Evolutionary conservation across 1,139 yeast species (phyloP).

Genomic region (Taiozyma sp.): DNA sequence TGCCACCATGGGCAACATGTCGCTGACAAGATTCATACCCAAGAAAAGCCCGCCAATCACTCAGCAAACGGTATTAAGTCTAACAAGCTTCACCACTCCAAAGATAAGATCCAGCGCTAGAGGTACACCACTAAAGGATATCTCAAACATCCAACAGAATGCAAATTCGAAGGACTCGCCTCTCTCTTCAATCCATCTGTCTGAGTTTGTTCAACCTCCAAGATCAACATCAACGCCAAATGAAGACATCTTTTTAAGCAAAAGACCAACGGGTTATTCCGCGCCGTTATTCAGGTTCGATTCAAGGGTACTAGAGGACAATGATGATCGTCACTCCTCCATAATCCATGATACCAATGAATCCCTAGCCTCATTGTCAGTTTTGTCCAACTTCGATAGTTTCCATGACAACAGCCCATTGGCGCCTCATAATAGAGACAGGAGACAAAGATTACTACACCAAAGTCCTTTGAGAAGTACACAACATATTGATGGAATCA

Average conservation of each 20-base stretch:
- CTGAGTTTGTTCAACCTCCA: slow-evolving; percentile 32
- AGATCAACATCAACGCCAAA: slow-evolving; percentile 32
- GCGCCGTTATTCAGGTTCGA: slow-evolving; percentile 16
- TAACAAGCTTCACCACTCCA: background rate
- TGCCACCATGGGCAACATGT: background rate
- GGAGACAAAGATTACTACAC: background rate
- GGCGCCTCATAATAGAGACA: background rate
- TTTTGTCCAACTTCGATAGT: background rate
- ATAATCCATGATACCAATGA: background rate
- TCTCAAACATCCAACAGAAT: background rate
- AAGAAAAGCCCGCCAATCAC: background rate
- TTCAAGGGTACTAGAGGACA: slow-evolving; percentile 3
- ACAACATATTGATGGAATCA: background rate
- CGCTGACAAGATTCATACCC: background rate
- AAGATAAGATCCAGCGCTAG: background rate
- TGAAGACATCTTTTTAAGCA: background rate
- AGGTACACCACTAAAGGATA: background rate
- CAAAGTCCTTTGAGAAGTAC: background rate
- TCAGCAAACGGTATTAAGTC: background rate
- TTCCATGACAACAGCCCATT: slow-evolving; percentile 5
- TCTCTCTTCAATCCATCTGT: slow-evolving; percentile 25
- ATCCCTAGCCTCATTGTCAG: background rate
- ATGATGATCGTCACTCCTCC: background rate
- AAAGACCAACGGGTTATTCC: slow-evolving; percentile 9
- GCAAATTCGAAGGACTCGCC: slow-evolving; percentile 1